A percentile compares a stretch with the other conserved stretches of the same genome.
These are phyloP conservation scores for Quillaja saponaria DNA, from an alignment of 306 rosid species.

Conservation along the genomic window DNA sequence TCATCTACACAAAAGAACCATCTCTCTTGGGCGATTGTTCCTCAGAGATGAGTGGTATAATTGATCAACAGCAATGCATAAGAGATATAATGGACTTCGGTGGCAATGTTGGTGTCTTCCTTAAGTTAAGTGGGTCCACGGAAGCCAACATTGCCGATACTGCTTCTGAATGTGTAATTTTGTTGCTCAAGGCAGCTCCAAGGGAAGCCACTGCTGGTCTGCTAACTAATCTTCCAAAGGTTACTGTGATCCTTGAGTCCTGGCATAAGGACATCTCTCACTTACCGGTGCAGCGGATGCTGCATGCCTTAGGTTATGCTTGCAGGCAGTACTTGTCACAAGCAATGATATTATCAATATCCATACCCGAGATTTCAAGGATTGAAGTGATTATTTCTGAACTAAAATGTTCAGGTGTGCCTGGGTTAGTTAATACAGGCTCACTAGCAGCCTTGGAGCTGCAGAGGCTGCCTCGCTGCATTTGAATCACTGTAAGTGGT, in stretches of 20 bases:
- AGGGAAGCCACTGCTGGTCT: constrained; percentile 91
- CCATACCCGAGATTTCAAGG: constrained; percentile 72
- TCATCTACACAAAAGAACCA: constrained; percentile 56
- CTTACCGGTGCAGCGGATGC: constrained; percentile 62
- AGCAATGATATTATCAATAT: constrained; percentile 88
- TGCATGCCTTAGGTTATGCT: constrained; percentile 80
- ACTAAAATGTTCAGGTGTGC: constrained; percentile 65
- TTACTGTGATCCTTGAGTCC: constrained; percentile 67
- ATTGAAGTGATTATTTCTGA: constrained; percentile 71
- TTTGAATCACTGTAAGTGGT: constrained; percentile 44
- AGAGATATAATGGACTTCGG: constrained; percentile 86
- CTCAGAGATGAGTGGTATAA: constrained; percentile 45
- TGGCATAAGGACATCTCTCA: constrained; percentile 60
- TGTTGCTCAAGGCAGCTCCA: constrained; percentile 84
- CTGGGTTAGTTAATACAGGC: constrained; percentile 64
- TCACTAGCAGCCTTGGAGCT: constrained; percentile 75
- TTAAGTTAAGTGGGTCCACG: constrained; percentile 62
- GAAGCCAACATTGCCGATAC: constrained; percentile 58
- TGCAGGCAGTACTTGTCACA: constrained; percentile 78
- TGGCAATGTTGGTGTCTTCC: constrained; percentile 69
- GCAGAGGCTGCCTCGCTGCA: constrained; percentile 92
- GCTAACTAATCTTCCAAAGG: constrained; percentile 80
- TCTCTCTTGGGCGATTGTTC: constrained; percentile 58
- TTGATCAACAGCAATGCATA: constrained; percentile 75
- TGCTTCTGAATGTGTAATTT: constrained; percentile 83